Evolutionary conservation across 2,329 filamentous ascomycete species (phyloP).

Genomic region (Epicoccum sorghinum): DNA sequence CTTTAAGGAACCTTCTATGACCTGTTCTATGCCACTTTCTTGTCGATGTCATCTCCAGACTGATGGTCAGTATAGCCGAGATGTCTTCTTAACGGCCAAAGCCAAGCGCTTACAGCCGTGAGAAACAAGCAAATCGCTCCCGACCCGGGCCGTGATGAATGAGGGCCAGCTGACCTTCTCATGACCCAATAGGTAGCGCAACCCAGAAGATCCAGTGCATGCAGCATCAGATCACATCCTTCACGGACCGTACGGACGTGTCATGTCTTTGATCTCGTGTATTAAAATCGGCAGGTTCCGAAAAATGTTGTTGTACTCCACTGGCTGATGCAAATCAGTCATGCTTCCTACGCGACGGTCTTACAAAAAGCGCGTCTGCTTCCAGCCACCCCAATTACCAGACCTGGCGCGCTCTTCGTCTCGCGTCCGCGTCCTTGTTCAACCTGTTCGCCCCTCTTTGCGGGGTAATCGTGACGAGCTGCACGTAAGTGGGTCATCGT

Average conservation of each 20-base stretch:
- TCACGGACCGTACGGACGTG: constrained; percentile 9
- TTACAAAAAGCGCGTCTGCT: background rate
- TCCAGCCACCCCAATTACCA: constrained; percentile 1
- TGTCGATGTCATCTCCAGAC: no score
- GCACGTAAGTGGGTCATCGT: constrained; percentile 13
- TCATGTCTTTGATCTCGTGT: constrained; percentile 14
- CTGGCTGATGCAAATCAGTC: constrained; percentile 2
- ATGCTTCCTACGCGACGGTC: background rate
- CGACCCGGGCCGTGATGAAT: background rate
- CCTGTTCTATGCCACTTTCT: no score
- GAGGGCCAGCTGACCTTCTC: constrained; percentile 6
- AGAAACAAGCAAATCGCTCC: constrained; percentile 6
- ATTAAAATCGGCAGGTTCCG: constrained; percentile 11
- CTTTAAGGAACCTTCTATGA: no score
- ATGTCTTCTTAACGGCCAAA: background rate
- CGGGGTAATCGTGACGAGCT: constrained; percentile 11
- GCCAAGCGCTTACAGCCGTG: constrained; percentile 7
- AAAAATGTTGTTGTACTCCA: constrained; percentile 7
- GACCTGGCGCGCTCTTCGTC: constrained; percentile 1
- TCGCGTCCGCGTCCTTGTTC: constrained; percentile 8
- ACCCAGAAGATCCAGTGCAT: background rate
- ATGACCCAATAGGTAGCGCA: background rate
- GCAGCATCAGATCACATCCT: constrained; percentile 7
- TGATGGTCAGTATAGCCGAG: no score
- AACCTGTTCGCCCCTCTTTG: constrained; percentile 4